Base-by-base conservation (phyloP, 2,329 filamentous ascomycete species). In the Xenoacremonium recifei region DNA sequence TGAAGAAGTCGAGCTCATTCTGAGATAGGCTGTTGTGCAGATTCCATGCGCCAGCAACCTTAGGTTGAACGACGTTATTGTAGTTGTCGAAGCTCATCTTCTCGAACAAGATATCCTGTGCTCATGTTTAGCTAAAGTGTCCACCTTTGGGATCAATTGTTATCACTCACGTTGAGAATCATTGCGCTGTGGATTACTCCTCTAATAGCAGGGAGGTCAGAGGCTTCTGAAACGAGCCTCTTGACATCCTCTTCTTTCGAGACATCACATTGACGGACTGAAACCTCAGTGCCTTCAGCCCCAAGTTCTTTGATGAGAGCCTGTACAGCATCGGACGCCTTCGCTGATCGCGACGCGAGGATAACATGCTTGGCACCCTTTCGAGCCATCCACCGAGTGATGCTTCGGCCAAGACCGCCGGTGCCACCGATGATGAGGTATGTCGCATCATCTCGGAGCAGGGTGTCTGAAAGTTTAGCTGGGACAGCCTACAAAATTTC, bases 1-100 rank as follows among this genome's bases (percentile, higher is more conserved):
- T 36, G 44, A 68, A 72, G 51, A 74, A 68, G 43, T 70, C 66
- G 0, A 69, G 39, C 0, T 36, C 30, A 4, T 48, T 34, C 4
- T 7, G 17, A 0, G 36, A 31, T 1, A 50, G 23, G 1, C 45
- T 35, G 4, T 25, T 30, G 21, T 70, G 60, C 0, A 69, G 49
- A 15, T 66, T 60, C 37, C 45, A 52, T 0, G 55, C 57, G 0
- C 65, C 64, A 1, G 51, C 33, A 0, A 65, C 54, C 45, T 70
- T 71, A 13, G 68, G 64, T 4, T 42, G 41, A 2, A 61, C 36
- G 0, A 57, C 57, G 3, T 46, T 44, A 2, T 51, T 45, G 44
- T 64, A 57, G 10, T 55, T 49, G 2, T 41, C 29, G 18, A 55
- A 51, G 20, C 42, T 51, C 58, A 59, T 61, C 15, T 62, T 55